Evolutionary conservation across 768 basidiomycete genomes (phyloP).

Genomic region (Scleroderma bovista): DNA sequence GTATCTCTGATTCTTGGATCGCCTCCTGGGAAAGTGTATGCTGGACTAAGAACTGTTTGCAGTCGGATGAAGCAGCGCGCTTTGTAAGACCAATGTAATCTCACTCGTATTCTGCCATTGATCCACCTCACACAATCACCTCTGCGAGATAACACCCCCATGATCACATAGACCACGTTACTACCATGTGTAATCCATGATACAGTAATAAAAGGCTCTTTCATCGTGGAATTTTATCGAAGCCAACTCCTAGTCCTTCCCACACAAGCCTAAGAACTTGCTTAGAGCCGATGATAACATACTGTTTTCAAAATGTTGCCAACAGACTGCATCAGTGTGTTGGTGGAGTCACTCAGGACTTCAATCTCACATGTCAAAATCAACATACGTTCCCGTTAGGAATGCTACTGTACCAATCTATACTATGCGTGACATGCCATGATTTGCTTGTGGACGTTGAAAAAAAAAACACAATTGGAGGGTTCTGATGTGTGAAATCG

Average conservation of each 20-base stretch:
- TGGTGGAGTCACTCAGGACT: too few relatives aligned
- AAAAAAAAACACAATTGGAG: conserved; percentile 16
- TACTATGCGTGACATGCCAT: conserved; percentile 29
- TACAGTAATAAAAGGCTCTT: too few relatives aligned
- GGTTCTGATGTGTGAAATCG: conserved; percentile 12
- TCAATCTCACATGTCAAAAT: not conserved
- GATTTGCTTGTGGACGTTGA: conserved; percentile 14
- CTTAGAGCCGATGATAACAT: too few relatives aligned
- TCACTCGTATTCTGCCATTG: conserved; percentile 2
- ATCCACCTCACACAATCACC: not conserved
- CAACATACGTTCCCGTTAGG: conserved; percentile 13
- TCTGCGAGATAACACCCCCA: conserved; percentile 37
- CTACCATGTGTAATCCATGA: too few relatives aligned
- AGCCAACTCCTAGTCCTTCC: too few relatives aligned
- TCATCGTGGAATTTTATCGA: too few relatives aligned
- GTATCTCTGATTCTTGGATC: conserved; percentile 94
- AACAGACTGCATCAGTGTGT: too few relatives aligned
- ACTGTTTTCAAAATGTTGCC: too few relatives aligned
- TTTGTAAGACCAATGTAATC: conserved; percentile 39
- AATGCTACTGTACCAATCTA: conserved; percentile 30
- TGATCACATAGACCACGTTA: too few relatives aligned
- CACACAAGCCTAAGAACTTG: too few relatives aligned
- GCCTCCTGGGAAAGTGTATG: conserved; percentile 91
- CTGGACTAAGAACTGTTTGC: conserved; percentile 85
- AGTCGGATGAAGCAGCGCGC: conserved; percentile 92